phyloP scores from a whole-genome alignment of 2,329 filamentous ascomycete genomes.

The Leptographium galeiforme region DNA sequence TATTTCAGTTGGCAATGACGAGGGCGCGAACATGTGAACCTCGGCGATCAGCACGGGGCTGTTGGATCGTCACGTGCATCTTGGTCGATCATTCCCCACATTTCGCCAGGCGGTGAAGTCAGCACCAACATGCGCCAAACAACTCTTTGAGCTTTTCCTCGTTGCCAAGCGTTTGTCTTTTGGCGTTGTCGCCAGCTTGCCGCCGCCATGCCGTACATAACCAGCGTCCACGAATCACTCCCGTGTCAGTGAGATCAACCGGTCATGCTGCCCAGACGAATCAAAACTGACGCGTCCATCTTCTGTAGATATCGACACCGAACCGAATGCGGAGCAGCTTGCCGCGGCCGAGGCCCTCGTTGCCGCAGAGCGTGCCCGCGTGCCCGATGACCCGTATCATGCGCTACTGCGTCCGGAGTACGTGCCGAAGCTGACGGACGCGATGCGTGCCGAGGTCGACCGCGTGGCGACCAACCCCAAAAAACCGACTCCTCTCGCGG shows the following conservation, averaged over 20 bases:
- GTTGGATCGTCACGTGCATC: not conserved
- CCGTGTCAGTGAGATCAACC: slow-evolving; percentile 45
- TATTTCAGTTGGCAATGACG: not conserved
- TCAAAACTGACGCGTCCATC: slow-evolving; percentile 5
- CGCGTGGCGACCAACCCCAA: slow-evolving; percentile 38
- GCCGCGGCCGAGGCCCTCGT: slow-evolving; percentile 58
- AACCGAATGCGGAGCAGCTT: slow-evolving; percentile 50
- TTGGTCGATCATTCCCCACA: not conserved
- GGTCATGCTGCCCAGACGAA: not conserved
- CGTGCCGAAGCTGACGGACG: slow-evolving; percentile 45
- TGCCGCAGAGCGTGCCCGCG: slow-evolving; percentile 43
- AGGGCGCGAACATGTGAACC: slow-evolving; percentile 7
- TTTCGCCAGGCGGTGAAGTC: not conserved
- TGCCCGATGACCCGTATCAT: slow-evolving; percentile 32
- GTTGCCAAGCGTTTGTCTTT: too few species aligned
- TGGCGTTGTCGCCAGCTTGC: not conserved
- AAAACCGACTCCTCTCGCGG: slow-evolving; percentile 26
- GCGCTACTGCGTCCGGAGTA: slow-evolving; percentile 41
- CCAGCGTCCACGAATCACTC: slow-evolving; percentile 63
- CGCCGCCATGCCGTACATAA: slow-evolving; percentile 48
- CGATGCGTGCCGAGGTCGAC: slow-evolving; percentile 54
- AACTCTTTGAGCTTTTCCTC: too few species aligned
- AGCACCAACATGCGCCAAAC: too few species aligned
- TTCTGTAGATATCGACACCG: slow-evolving; percentile 62
- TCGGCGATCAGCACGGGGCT: slow-evolving; percentile 1